Base-by-base conservation (phyloP, 139 green algal species). In the Axilococcus clingmanii region DNA sequence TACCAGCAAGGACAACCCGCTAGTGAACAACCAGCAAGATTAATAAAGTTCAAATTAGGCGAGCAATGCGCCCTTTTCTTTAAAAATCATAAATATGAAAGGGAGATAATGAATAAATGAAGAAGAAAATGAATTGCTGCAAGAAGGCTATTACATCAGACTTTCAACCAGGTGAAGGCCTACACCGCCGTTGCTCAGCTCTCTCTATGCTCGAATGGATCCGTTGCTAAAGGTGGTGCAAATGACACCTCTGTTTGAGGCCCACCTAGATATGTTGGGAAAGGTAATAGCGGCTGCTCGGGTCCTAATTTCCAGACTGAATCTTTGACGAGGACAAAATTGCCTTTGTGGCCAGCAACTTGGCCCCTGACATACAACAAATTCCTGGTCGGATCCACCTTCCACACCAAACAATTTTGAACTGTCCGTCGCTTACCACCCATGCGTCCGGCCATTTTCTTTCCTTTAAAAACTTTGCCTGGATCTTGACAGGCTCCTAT, bases 391-490 rank as follows among this genome's bases (percentile, higher is more conserved):
- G 90, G 66, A 63, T 99, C 92, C n/a, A 99, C 82, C 69, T 92
- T 80, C 43, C 51, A 66, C 16, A 57, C 36, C 17, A 49, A 40
- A 48, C 68, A 76, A 61, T 83, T 82, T 25, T 78, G 76, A 29
- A 92, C 77, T 2, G 85, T 96, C 16, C 80, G 55, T 17, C 49
- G 65, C 48, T 87, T 70, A 20, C 68, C 63, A 38, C 93, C 93
- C 87, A 98, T 94, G 30, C 79, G 77, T 6, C 93, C 93, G 0
- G 93, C 65, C 87, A 99, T 94, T 70, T 96, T 96, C 71, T 97
- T 98, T 49, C 87, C 91, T 65, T 94, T 94, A 74, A 85, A 97
- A 33, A 96, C 79, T 52, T 77, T 86, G 25, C 86, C 88, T 0
- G 85, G 84, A 68, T 91, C 82, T 43, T 79, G 72, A 59, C 69